A percentile compares a stretch with the other conserved stretches of the same genome.
These are phyloP conservation scores for Trametes coccinea DNA, from an alignment of 768 basidiomycete species.

Conservation along the genomic window DNA sequence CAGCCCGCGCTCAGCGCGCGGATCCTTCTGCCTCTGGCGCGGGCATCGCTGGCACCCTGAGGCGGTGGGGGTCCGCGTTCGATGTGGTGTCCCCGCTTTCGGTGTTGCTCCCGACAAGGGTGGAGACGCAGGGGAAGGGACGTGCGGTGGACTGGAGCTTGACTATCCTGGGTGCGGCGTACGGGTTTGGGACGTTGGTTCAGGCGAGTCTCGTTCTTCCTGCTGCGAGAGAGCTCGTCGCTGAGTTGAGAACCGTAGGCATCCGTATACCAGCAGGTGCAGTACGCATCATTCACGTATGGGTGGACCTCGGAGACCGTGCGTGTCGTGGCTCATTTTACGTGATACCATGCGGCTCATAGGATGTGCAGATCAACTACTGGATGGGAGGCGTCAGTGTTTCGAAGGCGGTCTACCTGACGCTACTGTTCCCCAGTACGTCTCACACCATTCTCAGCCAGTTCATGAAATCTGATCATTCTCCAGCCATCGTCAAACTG, in stretches of 20 bases:
- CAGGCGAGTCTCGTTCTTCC: conserved; percentile 40
- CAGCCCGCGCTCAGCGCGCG: not conserved
- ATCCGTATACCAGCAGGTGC: conserved; percentile 54
- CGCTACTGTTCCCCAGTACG: conserved; percentile 64
- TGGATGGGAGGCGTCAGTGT: conserved; percentile 46
- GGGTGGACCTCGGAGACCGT: conserved; percentile 69
- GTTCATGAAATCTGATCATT: too few relatives aligned
- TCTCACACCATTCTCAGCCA: not conserved
- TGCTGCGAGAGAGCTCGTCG: not conserved
- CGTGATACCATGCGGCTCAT: not conserved
- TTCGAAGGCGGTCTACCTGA: conserved; percentile 54
- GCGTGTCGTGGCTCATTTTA: conserved; percentile 19
- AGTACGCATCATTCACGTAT: conserved; percentile 63
- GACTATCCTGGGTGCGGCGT: conserved; percentile 53
- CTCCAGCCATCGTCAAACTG: conserved; percentile 55
- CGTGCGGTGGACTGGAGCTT: conserved; percentile 64
- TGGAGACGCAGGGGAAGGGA: conserved; percentile 41
- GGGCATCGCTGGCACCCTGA: conserved; percentile 35
- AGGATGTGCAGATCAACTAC: conserved; percentile 58
- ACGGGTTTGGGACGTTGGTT: conserved; percentile 47
- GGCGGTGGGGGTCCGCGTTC: conserved; percentile 41
- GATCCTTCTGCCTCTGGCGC: not conserved
- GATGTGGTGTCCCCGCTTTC: conserved; percentile 72
- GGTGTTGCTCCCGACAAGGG: conserved; percentile 52
- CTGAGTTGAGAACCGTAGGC: conserved; percentile 41